phyloP scores from a whole-genome alignment of 495 filamentous ascomycete genomes.

The Neurospora cerealis region DNA sequence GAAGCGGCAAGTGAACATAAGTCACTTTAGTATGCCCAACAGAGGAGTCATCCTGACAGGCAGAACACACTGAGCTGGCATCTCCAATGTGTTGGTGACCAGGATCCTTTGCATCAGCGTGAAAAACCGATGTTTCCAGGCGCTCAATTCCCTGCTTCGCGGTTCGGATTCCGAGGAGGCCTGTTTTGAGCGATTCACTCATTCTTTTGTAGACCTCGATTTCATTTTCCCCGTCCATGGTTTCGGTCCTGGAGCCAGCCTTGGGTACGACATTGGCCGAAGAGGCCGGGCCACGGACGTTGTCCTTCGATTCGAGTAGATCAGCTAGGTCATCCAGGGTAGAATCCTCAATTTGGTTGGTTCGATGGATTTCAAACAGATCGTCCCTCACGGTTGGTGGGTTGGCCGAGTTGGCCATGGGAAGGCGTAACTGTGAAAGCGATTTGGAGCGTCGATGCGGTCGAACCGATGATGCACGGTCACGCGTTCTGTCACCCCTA shows the following conservation, averaged over 20 bases:
- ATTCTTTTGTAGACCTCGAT: conserved; percentile 48
- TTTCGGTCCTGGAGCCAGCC: not conserved
- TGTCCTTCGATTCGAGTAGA: conserved; percentile 18
- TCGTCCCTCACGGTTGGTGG: conserved; percentile 40
- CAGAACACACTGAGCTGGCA: conserved; percentile 14
- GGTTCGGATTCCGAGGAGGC: conserved; percentile 52
- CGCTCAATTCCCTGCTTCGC: conserved; percentile 56
- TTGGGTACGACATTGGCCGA: not conserved
- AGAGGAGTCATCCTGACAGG: not conserved
- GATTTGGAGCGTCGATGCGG: conserved; percentile 22
- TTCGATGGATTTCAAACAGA: conserved; percentile 35
- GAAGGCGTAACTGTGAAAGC: conserved; percentile 22
- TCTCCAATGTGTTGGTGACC: conserved; percentile 1
- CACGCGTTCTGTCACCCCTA: conserved; percentile 6
- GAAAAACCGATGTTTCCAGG: conserved; percentile 50
- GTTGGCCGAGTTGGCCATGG: conserved; percentile 38
- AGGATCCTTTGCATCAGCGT: conserved; percentile 22
- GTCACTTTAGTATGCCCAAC: conserved; percentile 1
- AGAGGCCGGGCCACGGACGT: not conserved
- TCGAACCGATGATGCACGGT: conserved; percentile 20
- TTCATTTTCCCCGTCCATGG: conserved; percentile 31
- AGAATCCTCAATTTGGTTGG: conserved; percentile 42
- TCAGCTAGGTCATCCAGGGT: conserved; percentile 42
- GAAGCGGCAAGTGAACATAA: conserved; percentile 43
- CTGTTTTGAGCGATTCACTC: conserved; percentile 47